Base-by-base conservation (phyloP, 2,329 filamentous ascomycete species). In the Colletotrichum liriopes region DNA sequence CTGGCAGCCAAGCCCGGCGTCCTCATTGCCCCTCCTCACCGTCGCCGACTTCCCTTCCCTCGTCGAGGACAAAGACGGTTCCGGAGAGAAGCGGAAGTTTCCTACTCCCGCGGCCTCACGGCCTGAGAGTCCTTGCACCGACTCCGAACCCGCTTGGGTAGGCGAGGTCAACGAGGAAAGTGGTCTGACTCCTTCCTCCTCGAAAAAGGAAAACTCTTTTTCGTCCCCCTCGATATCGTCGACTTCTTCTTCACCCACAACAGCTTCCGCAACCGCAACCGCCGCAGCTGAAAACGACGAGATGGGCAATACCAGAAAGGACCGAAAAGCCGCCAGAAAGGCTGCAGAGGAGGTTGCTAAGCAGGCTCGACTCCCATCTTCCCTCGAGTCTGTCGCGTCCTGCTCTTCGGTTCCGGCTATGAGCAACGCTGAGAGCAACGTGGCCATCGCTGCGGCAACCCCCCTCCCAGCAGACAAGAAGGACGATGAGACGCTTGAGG, bases 261-360 rank as follows among this genome's bases (percentile, higher is more conserved):
- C 23, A 35, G 29, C 29, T 23, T 51, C 23, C 26, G 14, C 52
- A 37, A 26, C 26, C 23, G 5, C 29, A 23, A 20, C 62, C 23
- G 5, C 29, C 35, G 5, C 12, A 51, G 8, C 49, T 32, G 43
- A 26, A 23, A 4, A 51, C 47, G 29, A 12, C 16, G 47, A 71
- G 5, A 72, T 72, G 69, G 58, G 11, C 7, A 58, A 26, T 6
- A 9, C 14, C 5, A 52, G 47, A 59, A 65, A 54, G 23, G 45
- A 18, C 11, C 45, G 20, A 26, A 59, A 9, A 59, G 65, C 69
- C 7, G 66, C 45, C 12, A 70, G 23, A 43, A 58, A 59, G 65
- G 65, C 69, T 2, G 54, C 29, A 6, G 56, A 60, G 45, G 58
- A 61, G 14, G 41, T 29, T 14, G 60, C 66, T 5, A 51, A 26